These are phyloP conservation scores for sunflower (Helianthus annuus) DNA, from an alignment of 129 eudicot genomes.

Conservation along the genomic window HanXRQr2.0-SUNRISE NC_035445.2:9153089-9153588, in stretches of 20 bases:
- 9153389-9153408: slow-evolving; percentile 51
- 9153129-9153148: slow-evolving; percentile 32
- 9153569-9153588: slow-evolving; percentile 61
- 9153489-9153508: slow-evolving; percentile 76
- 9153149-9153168: slow-evolving; percentile 23
- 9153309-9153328: slow-evolving; percentile 60
- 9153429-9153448: not conserved
- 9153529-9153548: slow-evolving; percentile 55
- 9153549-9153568: slow-evolving; percentile 56
- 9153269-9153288: slow-evolving; percentile 50
- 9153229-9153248: slow-evolving; percentile 64
- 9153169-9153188: slow-evolving; percentile 29
- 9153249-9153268: slow-evolving; percentile 45
- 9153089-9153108: not conserved
- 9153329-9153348: slow-evolving; percentile 51
- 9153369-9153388: slow-evolving; percentile 60
- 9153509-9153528: slow-evolving; percentile 65
- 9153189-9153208: slow-evolving; percentile 46
- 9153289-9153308: slow-evolving; percentile 61
- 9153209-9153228: slow-evolving; percentile 57
- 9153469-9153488: slow-evolving; percentile 50
- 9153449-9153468: not conserved
- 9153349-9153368: slow-evolving; percentile 43
- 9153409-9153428: not conserved
- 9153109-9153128: slow-evolving; percentile 16